phyloP scores from a whole-genome alignment of 2,329 filamentous ascomycete genomes.

The Anisogramma anomala region DNA sequence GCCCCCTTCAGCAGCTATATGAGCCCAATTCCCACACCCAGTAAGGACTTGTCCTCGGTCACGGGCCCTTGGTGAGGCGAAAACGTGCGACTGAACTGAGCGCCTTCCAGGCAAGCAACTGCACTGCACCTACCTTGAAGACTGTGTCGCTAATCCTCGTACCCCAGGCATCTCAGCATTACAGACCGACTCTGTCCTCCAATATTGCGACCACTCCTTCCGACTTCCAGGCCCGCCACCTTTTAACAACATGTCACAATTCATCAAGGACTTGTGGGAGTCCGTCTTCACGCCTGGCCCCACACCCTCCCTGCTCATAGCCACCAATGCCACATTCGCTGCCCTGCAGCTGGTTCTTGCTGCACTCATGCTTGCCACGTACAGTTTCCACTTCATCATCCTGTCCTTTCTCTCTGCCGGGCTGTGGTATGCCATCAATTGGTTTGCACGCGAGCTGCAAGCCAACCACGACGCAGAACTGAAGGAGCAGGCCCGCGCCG shows the following conservation, averaged over 20 bases:
- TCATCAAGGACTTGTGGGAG: slow-evolving; percentile 70
- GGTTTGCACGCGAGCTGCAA: slow-evolving; percentile 67
- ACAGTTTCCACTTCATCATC: slow-evolving; percentile 78
- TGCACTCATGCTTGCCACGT: slow-evolving; percentile 64
- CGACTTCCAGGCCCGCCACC: not conserved
- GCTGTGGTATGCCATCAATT: slow-evolving; percentile 92
- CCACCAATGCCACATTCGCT: slow-evolving; percentile 83
- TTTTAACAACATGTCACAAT: slow-evolving; percentile 40
- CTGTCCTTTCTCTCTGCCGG: slow-evolving; percentile 69
- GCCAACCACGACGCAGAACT: slow-evolving; percentile 33
- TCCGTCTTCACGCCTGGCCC: slow-evolving; percentile 90
- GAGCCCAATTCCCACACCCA: too few relatives aligned
- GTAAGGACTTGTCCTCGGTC: too few relatives aligned
- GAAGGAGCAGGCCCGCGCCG: slow-evolving; percentile 28
- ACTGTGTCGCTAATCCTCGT: too few relatives aligned
- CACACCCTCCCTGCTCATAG: slow-evolving; percentile 75
- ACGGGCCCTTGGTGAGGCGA: too few relatives aligned
- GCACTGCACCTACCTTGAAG: too few relatives aligned
- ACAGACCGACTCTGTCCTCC: too few relatives aligned
- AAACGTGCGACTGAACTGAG: too few relatives aligned
- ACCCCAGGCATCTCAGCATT: not conserved
- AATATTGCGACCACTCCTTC: not conserved
- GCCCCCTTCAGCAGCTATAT: too few relatives aligned
- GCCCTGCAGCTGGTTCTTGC: slow-evolving; percentile 71
- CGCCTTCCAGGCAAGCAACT: too few relatives aligned